A percentile compares a stretch with the other conserved stretches of the same genome.
phyloP scores from a whole-genome alignment of 176 grass and related monocot species.

The Aegilops tauschii region DNA sequence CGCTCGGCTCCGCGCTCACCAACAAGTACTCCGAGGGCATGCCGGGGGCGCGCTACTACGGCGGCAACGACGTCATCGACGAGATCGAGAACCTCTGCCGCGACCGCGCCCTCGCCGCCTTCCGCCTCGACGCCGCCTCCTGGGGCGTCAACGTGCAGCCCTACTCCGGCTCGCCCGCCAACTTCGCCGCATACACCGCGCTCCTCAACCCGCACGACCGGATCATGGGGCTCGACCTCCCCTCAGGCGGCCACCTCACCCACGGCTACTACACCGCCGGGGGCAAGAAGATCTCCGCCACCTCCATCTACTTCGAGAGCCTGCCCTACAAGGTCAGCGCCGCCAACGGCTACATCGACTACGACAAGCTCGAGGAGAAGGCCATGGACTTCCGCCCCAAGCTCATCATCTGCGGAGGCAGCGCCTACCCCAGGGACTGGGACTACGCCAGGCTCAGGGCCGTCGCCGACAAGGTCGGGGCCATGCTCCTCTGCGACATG shows the following conservation, averaged over 20 bases:
- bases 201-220: conserved; percentile 94
- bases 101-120: conserved; percentile 70
- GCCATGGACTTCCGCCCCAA: conserved; percentile 96
- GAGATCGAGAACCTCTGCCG: conserved; percentile 92
- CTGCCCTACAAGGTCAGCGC: conserved; percentile 89
- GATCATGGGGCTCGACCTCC: conserved; percentile 98
- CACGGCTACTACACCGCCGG: conserved; percentile 95
- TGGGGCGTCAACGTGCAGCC: conserved; percentile 99
- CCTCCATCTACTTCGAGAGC: conserved; percentile 98
- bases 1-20: conserved; percentile 81
- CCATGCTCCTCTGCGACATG: conserved; percentile 93
- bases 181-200: conserved; percentile 98
- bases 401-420: conserved; percentile 97
- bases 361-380: conserved; percentile 99
- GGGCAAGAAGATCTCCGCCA: conserved; percentile 96
- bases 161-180: conserved; percentile 96
- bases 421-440: conserved; percentile 98
- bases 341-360: conserved; percentile 69
- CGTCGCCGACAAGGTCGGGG: conserved; percentile 91
- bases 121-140: conserved; percentile 50
- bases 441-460: conserved; percentile 82
- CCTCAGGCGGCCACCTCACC: conserved; percentile 85
- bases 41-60: conserved; percentile 89
- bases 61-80: conserved; percentile 96
- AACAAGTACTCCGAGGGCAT: conserved; percentile 99